These are phyloP conservation scores for Heliophila coronopifolia DNA, from an alignment of 441 rosid species.

Conservation along the genomic window DNA sequence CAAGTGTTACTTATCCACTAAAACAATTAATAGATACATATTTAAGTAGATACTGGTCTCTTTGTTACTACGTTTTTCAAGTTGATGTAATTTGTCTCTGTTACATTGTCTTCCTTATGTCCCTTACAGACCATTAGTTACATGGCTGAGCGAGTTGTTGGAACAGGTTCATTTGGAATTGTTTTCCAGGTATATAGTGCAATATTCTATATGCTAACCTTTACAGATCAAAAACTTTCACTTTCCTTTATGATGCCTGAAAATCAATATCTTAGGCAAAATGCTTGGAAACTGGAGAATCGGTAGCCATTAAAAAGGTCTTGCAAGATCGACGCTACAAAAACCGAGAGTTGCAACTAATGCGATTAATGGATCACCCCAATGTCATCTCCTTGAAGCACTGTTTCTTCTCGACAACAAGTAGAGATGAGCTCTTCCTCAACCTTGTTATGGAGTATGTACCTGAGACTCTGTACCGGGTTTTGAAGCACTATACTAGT, in stretches of 20 bases:
- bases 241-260: too few relatives aligned
- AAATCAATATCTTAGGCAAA: too few relatives aligned
- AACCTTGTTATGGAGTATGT: slow-evolving; percentile 71
- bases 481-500: slow-evolving; percentile 51
- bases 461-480: slow-evolving; percentile 56
- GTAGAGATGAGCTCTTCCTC: slow-evolving; percentile 54
- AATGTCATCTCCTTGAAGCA: slow-evolving; percentile 61
- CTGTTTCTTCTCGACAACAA: slow-evolving; percentile 70
- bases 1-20: background rate
- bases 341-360: slow-evolving; percentile 57
- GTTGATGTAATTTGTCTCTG: background rate
- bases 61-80: background rate
- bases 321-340: slow-evolving; percentile 60
- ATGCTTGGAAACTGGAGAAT: slow-evolving; percentile 70
- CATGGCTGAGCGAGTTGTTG: slow-evolving; percentile 72
- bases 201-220: background rate
- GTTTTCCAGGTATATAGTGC: slow-evolving; percentile 53
- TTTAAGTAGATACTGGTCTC: background rate
- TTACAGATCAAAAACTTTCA: background rate
- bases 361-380: slow-evolving; percentile 70
- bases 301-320: slow-evolving; percentile 69
- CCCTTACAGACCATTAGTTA: slow-evolving; percentile 53
- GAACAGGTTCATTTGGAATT: slow-evolving; percentile 61
- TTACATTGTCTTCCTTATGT: slow-evolving; percentile 9
- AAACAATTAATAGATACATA: background rate